These are phyloP conservation scores for Arthrobotrys sphaeroides DNA, from an alignment of 2,329 filamentous ascomycete species.

Conservation along the genomic window DNA sequence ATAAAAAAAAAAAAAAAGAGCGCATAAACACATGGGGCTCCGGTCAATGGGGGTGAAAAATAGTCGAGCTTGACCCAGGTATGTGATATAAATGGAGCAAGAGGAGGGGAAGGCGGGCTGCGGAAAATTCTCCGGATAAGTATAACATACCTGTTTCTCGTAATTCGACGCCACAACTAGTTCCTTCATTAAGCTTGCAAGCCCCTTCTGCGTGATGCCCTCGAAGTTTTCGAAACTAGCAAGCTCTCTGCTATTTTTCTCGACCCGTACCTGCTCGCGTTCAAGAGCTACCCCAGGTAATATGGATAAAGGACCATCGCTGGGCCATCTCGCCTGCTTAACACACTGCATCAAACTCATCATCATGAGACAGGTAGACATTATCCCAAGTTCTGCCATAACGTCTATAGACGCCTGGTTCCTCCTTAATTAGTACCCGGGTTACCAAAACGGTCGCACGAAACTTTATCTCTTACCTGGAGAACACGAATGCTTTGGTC, in stretches of 20 bases:
- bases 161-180: constrained; percentile 44
- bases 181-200: constrained; percentile 21
- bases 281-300: constrained; percentile 74
- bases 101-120: neutral
- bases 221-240: constrained; percentile 44
- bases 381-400: constrained; percentile 84
- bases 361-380: constrained; percentile 81
- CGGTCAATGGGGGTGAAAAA: neutral
- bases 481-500: constrained; percentile 97
- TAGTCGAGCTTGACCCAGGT: neutral
- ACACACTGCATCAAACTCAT: constrained; percentile 87
- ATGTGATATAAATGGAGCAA: constrained; percentile 14
- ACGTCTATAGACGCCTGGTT: constrained; percentile 82
- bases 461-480: constrained; percentile 64
- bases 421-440: constrained; percentile 31
- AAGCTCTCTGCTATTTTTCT: neutral
- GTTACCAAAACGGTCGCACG: neutral
- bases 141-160: constrained; percentile 46
- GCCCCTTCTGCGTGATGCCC: constrained; percentile 18
- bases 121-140: constrained; percentile 14
- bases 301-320: constrained; percentile 79
- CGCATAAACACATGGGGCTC: constrained; percentile 1
- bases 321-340: constrained; percentile 91
- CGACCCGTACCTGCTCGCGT: constrained; percentile 55
- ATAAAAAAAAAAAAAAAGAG: constrained; percentile 1